phyloP scores from a whole-genome alignment of 1,139 yeast genomes.

The Sugiyamaella neomexicana region DNA sequence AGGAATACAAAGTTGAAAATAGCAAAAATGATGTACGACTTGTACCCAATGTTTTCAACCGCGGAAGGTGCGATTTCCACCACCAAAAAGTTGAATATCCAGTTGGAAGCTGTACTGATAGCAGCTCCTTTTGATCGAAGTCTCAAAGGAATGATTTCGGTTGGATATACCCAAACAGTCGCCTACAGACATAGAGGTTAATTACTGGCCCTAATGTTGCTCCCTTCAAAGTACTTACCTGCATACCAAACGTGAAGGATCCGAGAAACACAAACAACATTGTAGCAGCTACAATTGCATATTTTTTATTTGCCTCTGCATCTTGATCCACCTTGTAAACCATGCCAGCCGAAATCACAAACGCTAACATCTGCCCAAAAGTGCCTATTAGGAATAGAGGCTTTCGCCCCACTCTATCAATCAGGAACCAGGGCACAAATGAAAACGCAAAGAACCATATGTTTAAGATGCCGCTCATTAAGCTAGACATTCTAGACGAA shows the following conservation, averaged over 20 bases:
- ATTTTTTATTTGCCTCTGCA: constrained; percentile 6
- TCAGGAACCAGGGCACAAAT: constrained; percentile 43
- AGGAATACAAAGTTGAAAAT: constrained; percentile 53
- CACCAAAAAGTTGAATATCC: constrained; percentile 47
- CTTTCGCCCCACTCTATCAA: constrained; percentile 54
- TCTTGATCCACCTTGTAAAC: constrained; percentile 20
- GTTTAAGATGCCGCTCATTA: constrained; percentile 61
- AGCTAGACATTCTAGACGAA: constrained; percentile 51
- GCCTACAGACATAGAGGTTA: constrained; percentile 4
- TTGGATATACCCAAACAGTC: constrained; percentile 50
- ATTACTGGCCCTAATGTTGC: not conserved
- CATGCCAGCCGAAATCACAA: constrained; percentile 23
- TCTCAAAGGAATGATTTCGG: constrained; percentile 61
- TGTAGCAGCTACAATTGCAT: constrained; percentile 19
- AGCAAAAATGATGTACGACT: constrained; percentile 41
- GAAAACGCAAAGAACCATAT: constrained; percentile 36
- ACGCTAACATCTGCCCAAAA: constrained; percentile 41
- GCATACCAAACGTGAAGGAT: constrained; percentile 33
- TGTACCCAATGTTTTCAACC: constrained; percentile 42
- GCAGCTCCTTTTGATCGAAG: constrained; percentile 60
- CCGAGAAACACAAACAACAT: constrained; percentile 30
- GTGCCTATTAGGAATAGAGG: constrained; percentile 48
- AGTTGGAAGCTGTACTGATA: constrained; percentile 47
- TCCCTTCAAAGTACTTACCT: constrained; percentile 12
- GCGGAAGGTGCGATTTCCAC: constrained; percentile 45